Evolutionary conservation across 106 monocot species (phyloP), one percentile per base, ranked within the genome.

Genomic region (Dioscorea dumetorum): DNA sequence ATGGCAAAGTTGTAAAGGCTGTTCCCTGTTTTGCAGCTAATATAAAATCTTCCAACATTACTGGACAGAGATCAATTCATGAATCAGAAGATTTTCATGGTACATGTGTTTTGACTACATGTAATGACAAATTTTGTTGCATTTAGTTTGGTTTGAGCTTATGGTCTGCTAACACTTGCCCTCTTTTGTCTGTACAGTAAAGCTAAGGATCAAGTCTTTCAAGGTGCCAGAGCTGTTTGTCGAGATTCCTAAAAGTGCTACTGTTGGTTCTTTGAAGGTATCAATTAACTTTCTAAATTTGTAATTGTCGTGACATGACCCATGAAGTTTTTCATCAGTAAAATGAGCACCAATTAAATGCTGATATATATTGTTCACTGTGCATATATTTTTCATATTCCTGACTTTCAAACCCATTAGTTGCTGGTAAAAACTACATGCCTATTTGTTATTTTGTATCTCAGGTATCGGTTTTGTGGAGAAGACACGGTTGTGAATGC

Each of bases 231-330:
- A 99, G 63, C 84, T 99, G 24, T 82, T 79, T 20, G 81, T 99
- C 60, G 99, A 99, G 64, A 81, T 93, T 21, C 89, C 99, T 75
- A 90, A 93, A 78, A 85, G 72, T 28, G 89, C 93, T n/a, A 93
- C 99, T 50, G 83, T 99, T 64, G 93, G 87, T 41, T 84, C 87
- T 15, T 70, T 99, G 20, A 97, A 97, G 89, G 97, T 90, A 86
- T 28, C 28, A 28, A 28, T 28, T 28, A 28, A 3, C 28, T 28
- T 28, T 3, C 28, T 28, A 28, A 28, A 28, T 41, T 41, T 41
- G 41, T 41, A 33, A 14, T 6, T 16, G 50, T 22, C 22, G 15
- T 52, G 23, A 19, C 48, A 23, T 57, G 14, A 0, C 3, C 20
- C 19, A 5, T 41, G 9, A 41, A 41, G 3, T 41, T 41, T 41